Evolutionary conservation across 192 early-diverging fungal species (phyloP).

Genomic region (Pilaira anomala): DNA sequence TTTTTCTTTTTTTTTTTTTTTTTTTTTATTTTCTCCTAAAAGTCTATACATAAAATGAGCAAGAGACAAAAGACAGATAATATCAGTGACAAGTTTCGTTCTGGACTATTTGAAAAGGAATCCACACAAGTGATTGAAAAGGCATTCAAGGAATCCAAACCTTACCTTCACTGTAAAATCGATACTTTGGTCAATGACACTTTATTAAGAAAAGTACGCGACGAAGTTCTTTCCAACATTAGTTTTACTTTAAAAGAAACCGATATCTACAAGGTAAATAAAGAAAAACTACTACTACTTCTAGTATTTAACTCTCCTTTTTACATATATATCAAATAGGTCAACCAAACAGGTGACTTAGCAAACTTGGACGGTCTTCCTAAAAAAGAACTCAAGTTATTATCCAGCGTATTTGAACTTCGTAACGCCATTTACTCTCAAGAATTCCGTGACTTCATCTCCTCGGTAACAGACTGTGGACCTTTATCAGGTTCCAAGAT

Average conservation of each 20-base stretch:
- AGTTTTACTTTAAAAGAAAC: conserved; percentile 81
- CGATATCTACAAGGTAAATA: conserved; percentile 66
- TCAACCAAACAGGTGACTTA: conserved; percentile 76
- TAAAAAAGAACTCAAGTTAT: conserved; percentile 45
- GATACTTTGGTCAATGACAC: conserved; percentile 55
- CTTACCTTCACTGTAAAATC: conserved; percentile 64
- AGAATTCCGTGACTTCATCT: conserved; percentile 67
- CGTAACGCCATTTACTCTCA: conserved; percentile 75
- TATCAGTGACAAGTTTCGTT: neutral
- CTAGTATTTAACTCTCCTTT: neutral
- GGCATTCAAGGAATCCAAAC: conserved; percentile 37
- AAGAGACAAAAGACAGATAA: neutral
- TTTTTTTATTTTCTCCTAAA: neutral
- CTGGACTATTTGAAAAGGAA: conserved; percentile 4
- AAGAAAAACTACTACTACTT: neutral
- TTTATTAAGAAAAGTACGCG: conserved; percentile 57
- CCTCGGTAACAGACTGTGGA: conserved; percentile 64
- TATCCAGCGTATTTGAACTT: conserved; percentile 54
- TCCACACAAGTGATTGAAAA: conserved; percentile 4
- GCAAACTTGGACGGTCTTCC: conserved; percentile 78
- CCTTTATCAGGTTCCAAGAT: conserved; percentile 63
- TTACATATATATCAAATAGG: conserved; percentile 5
- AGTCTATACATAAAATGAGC: neutral
- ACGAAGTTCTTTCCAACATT: conserved; percentile 57
- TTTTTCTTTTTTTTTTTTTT: neutral